Evolutionary conservation across 2,329 filamentous ascomycete species (phyloP).

Genomic region (Alternaria gaisen): DNA sequence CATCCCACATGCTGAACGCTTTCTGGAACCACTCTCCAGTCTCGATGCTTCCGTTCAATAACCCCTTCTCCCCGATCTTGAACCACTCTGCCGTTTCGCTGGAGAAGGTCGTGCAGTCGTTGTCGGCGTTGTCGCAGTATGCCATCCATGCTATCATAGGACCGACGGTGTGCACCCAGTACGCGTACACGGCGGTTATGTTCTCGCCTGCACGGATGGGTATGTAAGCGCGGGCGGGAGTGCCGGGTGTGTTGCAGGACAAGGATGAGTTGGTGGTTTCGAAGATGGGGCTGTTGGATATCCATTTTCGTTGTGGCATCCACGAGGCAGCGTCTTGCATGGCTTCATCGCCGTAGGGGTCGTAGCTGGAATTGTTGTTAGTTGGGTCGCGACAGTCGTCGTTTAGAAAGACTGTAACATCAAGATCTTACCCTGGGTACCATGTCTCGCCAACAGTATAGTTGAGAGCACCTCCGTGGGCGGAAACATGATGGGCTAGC

Average conservation of each 20-base stretch:
- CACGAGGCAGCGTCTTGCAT: constrained; percentile 32
- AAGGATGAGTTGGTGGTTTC: constrained; percentile 31
- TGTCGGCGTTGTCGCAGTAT: constrained; percentile 26
- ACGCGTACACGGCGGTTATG: constrained; percentile 40
- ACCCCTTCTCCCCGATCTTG: constrained; percentile 39
- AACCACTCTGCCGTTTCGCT: constrained; percentile 33
- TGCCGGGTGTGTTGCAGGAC: constrained; percentile 42
- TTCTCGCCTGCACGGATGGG: constrained; percentile 37
- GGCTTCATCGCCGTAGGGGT: constrained; percentile 32
- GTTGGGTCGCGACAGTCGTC: not conserved
- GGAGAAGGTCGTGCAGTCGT: constrained; percentile 32
- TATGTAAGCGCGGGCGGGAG: constrained; percentile 34
- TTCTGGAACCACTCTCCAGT: constrained; percentile 40
- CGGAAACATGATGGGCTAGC: constrained; percentile 22
- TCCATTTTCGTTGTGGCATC: constrained; percentile 44
- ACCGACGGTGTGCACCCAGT: constrained; percentile 44
- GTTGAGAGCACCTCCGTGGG: constrained; percentile 41
- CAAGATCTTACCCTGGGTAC: constrained; percentile 37
- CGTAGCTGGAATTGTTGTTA: constrained; percentile 28
- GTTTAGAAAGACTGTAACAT: not conserved
- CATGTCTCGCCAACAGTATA: constrained; percentile 44
- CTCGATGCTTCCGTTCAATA: constrained; percentile 32
- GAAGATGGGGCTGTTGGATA: constrained; percentile 41
- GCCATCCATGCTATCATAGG: constrained; percentile 44
- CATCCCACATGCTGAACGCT: constrained; percentile 37